phyloP scores from a whole-genome alignment of 371 early-diverging fungal species.

The Dinochytrium kinnereticum region DNA sequence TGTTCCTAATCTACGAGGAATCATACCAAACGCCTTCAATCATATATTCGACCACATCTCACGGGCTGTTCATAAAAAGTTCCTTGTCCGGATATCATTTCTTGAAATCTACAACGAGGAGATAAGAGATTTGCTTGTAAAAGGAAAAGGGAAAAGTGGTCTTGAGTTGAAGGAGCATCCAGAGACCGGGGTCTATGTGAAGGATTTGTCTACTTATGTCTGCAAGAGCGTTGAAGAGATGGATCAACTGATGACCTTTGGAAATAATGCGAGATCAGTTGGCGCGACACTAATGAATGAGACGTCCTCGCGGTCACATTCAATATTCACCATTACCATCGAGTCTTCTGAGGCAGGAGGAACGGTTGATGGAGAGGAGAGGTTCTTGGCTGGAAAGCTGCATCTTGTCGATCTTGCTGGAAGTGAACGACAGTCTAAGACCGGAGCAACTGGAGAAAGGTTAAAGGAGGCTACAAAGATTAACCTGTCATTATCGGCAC shows the following conservation, averaged over 20 bases:
- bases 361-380: conserved; percentile 46
- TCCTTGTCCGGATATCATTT: conserved; percentile 78
- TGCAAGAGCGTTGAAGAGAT: conserved; percentile 63
- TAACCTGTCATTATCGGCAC: conserved; percentile 67
- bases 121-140: conserved; percentile 77
- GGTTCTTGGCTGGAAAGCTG: conserved; percentile 61
- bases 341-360: conserved; percentile 49
- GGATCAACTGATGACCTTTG: conserved; percentile 60
- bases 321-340: conserved; percentile 68
- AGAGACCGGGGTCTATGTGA: conserved; percentile 66
- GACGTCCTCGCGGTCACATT: conserved; percentile 63
- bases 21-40: conserved; percentile 62
- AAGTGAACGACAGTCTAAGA: conserved; percentile 69
- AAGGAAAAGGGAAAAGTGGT: conserved; percentile 42
- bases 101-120: conserved; percentile 94
- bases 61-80: conserved; percentile 56
- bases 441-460: conserved; percentile 65
- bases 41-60: conserved; percentile 58
- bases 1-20: conserved; percentile 58
- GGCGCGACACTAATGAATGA: conserved; percentile 70
- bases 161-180: conserved; percentile 67
- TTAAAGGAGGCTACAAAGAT: conserved; percentile 76
- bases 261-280: conserved; percentile 65
- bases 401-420: conserved; percentile 79
- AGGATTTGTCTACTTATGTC: conserved; percentile 59